phyloP scores from a whole-genome alignment of 129 eudicot species.

The Flaveria robusta region DNA sequence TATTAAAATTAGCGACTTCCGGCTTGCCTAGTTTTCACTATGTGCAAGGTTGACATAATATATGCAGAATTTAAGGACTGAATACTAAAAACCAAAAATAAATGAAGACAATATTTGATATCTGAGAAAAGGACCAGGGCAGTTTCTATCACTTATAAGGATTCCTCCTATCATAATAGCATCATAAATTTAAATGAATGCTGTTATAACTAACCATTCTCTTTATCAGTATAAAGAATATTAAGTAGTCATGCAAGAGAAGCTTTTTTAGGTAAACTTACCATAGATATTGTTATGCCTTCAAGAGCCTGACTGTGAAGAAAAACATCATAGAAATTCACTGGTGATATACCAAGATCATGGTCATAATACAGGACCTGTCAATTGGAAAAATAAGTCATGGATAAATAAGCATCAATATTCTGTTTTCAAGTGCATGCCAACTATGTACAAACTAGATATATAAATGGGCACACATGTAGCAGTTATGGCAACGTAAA shows the following conservation, averaged over 20 bases:
- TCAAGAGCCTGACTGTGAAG: constrained; percentile 93
- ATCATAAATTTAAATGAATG: neutral
- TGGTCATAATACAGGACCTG: constrained; percentile 78
- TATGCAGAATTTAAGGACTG: neutral
- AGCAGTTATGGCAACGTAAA: neutral
- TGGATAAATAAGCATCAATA: neutral
- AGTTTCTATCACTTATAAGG: neutral
- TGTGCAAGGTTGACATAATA: neutral
- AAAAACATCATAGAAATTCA: constrained; percentile 82
- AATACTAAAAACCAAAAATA: neutral
- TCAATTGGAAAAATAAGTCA: constrained; percentile 16
- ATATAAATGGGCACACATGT: neutral
- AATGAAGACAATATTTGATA: neutral
- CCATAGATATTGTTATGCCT: constrained; percentile 86
- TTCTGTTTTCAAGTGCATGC: neutral
- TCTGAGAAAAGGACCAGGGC: neutral
- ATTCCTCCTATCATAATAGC: neutral
- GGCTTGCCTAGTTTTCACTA: neutral
- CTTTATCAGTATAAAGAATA: neutral
- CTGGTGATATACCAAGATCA: constrained; percentile 60
- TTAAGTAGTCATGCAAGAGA: constrained; percentile 1
- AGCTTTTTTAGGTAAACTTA: constrained; percentile 36
- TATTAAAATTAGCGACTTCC: neutral
- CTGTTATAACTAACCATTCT: neutral
- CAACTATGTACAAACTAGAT: neutral